Conservation (phyloP, 495 filamentous ascomycete species). For the Peziza echinospora region DNA sequence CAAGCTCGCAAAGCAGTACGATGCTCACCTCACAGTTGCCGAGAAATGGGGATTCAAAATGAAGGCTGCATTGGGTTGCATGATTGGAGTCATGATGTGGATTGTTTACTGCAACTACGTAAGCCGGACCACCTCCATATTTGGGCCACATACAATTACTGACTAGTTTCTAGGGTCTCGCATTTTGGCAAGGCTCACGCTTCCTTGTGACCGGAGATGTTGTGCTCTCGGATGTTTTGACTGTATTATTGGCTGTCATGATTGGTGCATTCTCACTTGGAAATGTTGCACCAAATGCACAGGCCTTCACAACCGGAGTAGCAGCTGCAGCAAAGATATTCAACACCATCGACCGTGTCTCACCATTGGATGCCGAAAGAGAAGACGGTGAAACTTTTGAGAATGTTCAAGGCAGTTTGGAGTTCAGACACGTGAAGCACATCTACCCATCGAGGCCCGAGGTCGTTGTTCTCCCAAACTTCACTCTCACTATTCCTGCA, state of each 20-base stretch:
- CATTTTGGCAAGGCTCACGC: conserved; percentile 85
- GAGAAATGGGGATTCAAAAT: conserved; percentile 57
- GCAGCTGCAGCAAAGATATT: conserved; percentile 81
- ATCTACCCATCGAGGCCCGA: conserved; percentile 87
- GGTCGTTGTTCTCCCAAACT: conserved; percentile 64
- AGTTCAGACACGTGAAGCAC: conserved; percentile 66
- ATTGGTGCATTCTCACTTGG: conserved; percentile 82
- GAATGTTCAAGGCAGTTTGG: conserved; percentile 51
- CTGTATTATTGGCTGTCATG: conserved; percentile 70
- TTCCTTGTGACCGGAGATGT: conserved; percentile 51
- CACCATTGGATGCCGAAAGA: conserved; percentile 60
- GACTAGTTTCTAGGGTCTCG: conserved; percentile 28
- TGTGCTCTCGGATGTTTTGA: conserved; percentile 35
- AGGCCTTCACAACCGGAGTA: conserved; percentile 61
- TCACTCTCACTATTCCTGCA: conserved; percentile 59
- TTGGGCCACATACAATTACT: background rate
- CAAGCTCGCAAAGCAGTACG: conserved; percentile 67
- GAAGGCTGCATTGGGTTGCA: conserved; percentile 43
- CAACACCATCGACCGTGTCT: conserved; percentile 73
- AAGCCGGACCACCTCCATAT: conserved; percentile 23
- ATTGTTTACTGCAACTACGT: conserved; percentile 79
- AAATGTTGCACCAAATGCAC: conserved; percentile 66
- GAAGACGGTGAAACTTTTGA: conserved; percentile 50
- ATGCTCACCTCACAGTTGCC: conserved; percentile 45
- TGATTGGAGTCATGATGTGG: conserved; percentile 66